Evolutionary conservation across 73 alveolate genomes (phyloP).

Genomic region (Durusdinium trenchii): DNA sequence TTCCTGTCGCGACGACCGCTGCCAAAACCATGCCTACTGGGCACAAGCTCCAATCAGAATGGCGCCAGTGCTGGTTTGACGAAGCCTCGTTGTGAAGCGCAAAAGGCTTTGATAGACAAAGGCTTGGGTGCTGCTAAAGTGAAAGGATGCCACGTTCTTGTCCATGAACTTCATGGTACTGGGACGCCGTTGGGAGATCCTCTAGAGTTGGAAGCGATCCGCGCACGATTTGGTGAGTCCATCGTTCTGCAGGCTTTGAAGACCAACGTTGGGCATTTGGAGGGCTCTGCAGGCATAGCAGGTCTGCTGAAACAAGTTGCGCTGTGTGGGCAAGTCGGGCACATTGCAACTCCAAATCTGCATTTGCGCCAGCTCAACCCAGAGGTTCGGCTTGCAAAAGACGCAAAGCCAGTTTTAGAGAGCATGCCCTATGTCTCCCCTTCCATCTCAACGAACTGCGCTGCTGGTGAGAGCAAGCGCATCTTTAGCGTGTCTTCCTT

Average conservation of each 20-base stretch:
- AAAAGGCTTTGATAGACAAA: not conserved
- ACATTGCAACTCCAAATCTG: slow-evolving; percentile 45
- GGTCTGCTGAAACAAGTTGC: slow-evolving; percentile 30
- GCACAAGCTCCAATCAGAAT: slow-evolving; percentile 35
- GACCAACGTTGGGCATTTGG: slow-evolving; percentile 36
- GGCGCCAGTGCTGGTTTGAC: slow-evolving; percentile 15
- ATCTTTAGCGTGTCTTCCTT: slow-evolving; percentile 43
- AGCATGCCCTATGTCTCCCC: not conserved
- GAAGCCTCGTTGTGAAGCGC: slow-evolving; percentile 4
- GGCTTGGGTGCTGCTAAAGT: not conserved
- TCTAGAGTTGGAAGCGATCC: slow-evolving; percentile 18
- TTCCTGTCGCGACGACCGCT: not conserved
- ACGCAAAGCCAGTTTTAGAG: slow-evolving; percentile 2
- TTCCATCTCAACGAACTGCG: not conserved
- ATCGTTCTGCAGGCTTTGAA: slow-evolving; percentile 21
- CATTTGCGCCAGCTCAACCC: slow-evolving; percentile 20
- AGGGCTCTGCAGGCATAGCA: slow-evolving; percentile 57
- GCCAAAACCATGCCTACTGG: not conserved
- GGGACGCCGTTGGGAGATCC: slow-evolving; percentile 73
- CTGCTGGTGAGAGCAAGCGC: not conserved
- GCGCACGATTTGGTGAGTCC: not conserved
- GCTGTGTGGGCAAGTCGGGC: not conserved
- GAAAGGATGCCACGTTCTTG: not conserved
- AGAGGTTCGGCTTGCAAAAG: not conserved
- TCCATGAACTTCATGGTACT: slow-evolving; percentile 38